A percentile compares a stretch with the other conserved stretches of the same genome.
These are phyloP conservation scores for Stachybotrys chlorohalonatus DNA, from an alignment of 2,329 filamentous ascomycete genomes.

Conservation along the genomic window DNA sequence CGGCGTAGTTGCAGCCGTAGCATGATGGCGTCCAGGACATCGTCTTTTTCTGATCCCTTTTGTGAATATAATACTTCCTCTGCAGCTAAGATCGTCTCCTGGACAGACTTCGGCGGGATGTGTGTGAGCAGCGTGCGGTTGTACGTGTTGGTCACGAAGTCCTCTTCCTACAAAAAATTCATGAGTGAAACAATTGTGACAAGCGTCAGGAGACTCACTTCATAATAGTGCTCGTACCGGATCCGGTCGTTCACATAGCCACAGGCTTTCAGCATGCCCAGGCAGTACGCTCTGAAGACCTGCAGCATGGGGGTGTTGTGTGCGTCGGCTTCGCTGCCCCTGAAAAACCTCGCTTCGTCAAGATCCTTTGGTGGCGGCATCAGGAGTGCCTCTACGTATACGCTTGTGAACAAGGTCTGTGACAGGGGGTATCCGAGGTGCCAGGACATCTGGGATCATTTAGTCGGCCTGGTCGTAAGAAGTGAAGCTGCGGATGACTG, in stretches of 20 bases:
- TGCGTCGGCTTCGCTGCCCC: slow-evolving; percentile 18
- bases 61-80: slow-evolving; percentile 38
- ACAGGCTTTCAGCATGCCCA: slow-evolving; percentile 77
- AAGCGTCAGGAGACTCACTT: slow-evolving; percentile 40
- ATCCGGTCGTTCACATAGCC: slow-evolving; percentile 70
- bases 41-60: slow-evolving; percentile 26
- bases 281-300: slow-evolving; percentile 75
- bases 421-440: slow-evolving; percentile 92
- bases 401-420: slow-evolving; percentile 86
- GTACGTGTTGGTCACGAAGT: slow-evolving; percentile 90
- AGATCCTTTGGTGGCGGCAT: slow-evolving; percentile 58
- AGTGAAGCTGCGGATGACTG: slow-evolving; percentile 7
- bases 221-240: slow-evolving; percentile 79
- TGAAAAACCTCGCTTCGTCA: slow-evolving; percentile 55
- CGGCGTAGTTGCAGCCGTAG: slow-evolving; percentile 59
- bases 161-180: slow-evolving; percentile 61
- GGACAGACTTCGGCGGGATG: slow-evolving; percentile 49
- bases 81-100: slow-evolving; percentile 44
- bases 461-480: not conserved
- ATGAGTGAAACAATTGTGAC: not conserved
- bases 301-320: slow-evolving; percentile 41
- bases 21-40: slow-evolving; percentile 47
- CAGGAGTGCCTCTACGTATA: slow-evolving; percentile 79
- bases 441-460: slow-evolving; percentile 69
- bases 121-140: slow-evolving; percentile 65